A percentile compares a stretch with the other conserved stretches of the same genome.
Evolutionary conservation across 306 rosid genomes (phyloP).

Genomic region (Ormosia semicastrata): DNA sequence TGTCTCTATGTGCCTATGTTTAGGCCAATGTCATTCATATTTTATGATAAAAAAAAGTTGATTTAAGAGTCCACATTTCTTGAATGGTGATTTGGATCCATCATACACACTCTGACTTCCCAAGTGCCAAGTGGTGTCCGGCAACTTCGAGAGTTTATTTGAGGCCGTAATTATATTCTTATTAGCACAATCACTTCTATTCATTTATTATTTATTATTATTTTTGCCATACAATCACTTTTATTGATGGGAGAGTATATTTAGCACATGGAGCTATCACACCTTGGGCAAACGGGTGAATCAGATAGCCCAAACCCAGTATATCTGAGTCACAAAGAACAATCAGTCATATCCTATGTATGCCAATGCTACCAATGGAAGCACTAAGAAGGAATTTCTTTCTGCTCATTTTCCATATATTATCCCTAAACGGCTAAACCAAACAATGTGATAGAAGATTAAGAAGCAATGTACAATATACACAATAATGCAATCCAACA

Average conservation of each 20-base stretch:
- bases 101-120: not conserved
- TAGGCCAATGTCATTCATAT: not conserved
- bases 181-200: not conserved
- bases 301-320: not conserved
- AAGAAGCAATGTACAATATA: not conserved
- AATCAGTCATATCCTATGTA: not conserved
- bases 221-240: not conserved
- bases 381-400: not conserved
- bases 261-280: not conserved
- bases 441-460: conserved; percentile 29
- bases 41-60: not conserved
- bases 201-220: not conserved
- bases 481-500: not conserved
- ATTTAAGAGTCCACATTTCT: not conserved
- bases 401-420: not conserved
- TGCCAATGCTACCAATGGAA: conserved; percentile 4
- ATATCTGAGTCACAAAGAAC: conserved; percentile 1
- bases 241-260: not conserved
- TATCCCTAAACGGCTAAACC: conserved; percentile 17
- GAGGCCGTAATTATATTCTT: not conserved
- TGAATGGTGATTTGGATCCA: conserved; percentile 9
- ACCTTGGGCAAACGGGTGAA: not conserved
- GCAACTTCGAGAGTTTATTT: not conserved
- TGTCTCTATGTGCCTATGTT: not conserved
- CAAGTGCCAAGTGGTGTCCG: not conserved